phyloP scores from a whole-genome alignment of 306 rosid species.

The Cicer chorassanicum region DNA sequence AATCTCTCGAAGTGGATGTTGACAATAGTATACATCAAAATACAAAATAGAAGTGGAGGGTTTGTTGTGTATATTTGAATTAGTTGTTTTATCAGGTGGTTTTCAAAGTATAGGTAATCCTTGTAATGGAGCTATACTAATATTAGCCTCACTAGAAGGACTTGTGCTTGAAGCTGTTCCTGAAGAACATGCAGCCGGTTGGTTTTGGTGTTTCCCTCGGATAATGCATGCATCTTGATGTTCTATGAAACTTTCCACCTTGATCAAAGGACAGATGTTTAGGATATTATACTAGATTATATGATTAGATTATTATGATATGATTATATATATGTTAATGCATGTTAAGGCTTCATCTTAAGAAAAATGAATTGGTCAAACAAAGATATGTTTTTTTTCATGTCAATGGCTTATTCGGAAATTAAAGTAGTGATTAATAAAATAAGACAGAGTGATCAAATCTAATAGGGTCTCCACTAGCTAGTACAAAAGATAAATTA shows the following conservation, averaged over 20 bases:
- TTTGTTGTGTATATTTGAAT: conserved; percentile 37
- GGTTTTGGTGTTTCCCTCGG: conserved; percentile 45
- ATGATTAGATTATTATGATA: too few species aligned
- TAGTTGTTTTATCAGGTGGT: conserved; percentile 37
- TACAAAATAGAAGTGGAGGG: conserved; percentile 35
- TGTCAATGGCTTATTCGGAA: conserved; percentile 38
- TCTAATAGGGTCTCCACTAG: conserved; percentile 34
- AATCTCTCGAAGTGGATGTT: too few species aligned
- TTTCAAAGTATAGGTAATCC: conserved; percentile 50
- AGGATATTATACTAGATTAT: not conserved
- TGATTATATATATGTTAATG: not conserved
- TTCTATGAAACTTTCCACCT: conserved; percentile 97
- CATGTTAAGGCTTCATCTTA: conserved; percentile 19
- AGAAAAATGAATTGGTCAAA: conserved; percentile 40
- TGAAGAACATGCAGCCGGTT: conserved; percentile 68
- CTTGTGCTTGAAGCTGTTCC: conserved; percentile 83
- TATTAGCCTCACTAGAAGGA: conserved; percentile 76
- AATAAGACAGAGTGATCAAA: conserved; percentile 31
- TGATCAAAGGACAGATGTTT: conserved; percentile 41
- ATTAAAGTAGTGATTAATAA: conserved; percentile 11
- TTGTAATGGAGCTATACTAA: conserved; percentile 51
- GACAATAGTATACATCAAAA: too few species aligned
- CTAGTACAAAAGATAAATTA: not conserved
- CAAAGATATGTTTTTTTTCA: conserved; percentile 27
- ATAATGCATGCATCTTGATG: conserved; percentile 69